Conservation (phyloP, 2,329 filamentous ascomycete species). For the Cyphellophora europaea region DNA sequence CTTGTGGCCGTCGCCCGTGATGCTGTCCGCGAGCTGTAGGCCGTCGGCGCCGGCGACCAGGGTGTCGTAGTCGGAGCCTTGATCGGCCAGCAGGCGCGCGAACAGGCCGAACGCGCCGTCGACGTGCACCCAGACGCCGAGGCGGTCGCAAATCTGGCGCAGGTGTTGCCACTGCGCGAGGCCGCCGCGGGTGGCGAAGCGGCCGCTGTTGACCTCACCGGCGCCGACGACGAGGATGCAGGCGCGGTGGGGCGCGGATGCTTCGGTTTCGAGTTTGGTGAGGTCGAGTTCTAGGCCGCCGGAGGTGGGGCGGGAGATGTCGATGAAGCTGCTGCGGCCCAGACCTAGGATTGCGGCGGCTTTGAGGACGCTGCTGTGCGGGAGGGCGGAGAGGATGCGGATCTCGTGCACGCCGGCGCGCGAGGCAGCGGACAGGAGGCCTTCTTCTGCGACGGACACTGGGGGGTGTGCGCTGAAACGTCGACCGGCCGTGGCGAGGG, state of each 20-base stretch:
- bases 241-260: slow-evolving; percentile 46
- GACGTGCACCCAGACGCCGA: slow-evolving; percentile 78
- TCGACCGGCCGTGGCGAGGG: slow-evolving; percentile 29
- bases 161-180: slow-evolving; percentile 48
- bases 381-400: slow-evolving; percentile 69
- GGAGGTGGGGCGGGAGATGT: slow-evolving; percentile 41
- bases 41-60: slow-evolving; percentile 48
- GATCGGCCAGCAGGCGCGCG: slow-evolving; percentile 49
- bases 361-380: slow-evolving; percentile 77
- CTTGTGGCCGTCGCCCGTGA: slow-evolving; percentile 81
- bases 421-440: slow-evolving; percentile 57
- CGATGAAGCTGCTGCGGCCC: slow-evolving; percentile 58
- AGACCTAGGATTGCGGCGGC: slow-evolving; percentile 75
- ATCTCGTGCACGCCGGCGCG: slow-evolving; percentile 56
- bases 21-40: slow-evolving; percentile 75
- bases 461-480: slow-evolving; percentile 16
- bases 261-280: slow-evolving; percentile 49
- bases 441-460: slow-evolving; percentile 56
- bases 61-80: slow-evolving; percentile 43
- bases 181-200: slow-evolving; percentile 55
- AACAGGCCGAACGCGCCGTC: slow-evolving; percentile 89
- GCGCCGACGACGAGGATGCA: slow-evolving; percentile 73
- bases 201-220: slow-evolving; percentile 83
- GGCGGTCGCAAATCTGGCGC: slow-evolving; percentile 59
- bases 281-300: slow-evolving; percentile 65